Base-by-base conservation (phyloP, 257 asterid genomes). In the Petunia secreta region DNA sequence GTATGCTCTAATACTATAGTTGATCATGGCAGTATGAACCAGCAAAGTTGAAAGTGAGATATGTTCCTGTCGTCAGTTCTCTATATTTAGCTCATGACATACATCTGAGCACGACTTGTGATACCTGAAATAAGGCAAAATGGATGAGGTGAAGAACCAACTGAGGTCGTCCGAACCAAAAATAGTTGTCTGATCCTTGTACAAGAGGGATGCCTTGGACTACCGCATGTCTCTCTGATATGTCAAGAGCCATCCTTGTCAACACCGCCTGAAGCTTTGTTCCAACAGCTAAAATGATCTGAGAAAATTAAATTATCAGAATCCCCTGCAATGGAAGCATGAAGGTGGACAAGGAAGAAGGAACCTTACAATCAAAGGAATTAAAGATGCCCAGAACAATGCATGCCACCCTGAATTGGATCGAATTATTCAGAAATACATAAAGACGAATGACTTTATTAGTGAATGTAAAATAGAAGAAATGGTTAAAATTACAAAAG, bases 111-210 rank as follows among this genome's bases (percentile, higher is more conserved):
- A 54, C 39, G 38, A 8, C 9, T 16, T 59, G 59, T 8, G 36
- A 13, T 63, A 84, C 87, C 87, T 84, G 85, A 73, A 84, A 84
- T 73, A 79, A 75, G 73, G 85, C 74, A 66, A 84, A 84, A 63
- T 84, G 87, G 54, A 84, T 84, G 63, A 84, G 78, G 66, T 80
- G 82, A 81, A 81, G 83, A 76, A 84, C 75, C 62, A 81, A 64
- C 16, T 80, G 79, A 5, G 85, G 85, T 14, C 78, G 80, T 44
- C 82, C 80, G 75, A 81, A 81, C 87, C 85, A 84, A 73, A 84
- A 84, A 78, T 84, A 65, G 15, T 81, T 69, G 80, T 84, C 79
- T 52, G 78, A 78, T 34, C 83, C 82, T 55, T 79, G 80, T 7
- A 82, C 85, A 25, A 64, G 58, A 25, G 85, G 85, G 15, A 79